Conservation (phyloP, 2,329 filamentous ascomycete species). For the Drechmeria coniospora region DNA sequence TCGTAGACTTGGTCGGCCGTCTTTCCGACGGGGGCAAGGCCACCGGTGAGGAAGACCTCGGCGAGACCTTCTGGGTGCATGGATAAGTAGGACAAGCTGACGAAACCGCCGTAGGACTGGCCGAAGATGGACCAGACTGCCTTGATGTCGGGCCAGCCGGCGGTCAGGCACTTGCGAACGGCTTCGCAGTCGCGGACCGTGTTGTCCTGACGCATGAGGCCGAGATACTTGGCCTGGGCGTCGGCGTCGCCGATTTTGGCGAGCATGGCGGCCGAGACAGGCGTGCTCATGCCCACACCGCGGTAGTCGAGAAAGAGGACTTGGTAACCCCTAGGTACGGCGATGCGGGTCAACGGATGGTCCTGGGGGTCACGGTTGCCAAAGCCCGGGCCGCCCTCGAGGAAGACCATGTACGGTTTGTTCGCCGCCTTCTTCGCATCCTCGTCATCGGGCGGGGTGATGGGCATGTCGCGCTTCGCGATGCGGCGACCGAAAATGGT, state of each 20-base stretch:
- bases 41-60: conserved; percentile 75
- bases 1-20: conserved; percentile 61
- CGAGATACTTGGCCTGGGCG: conserved; percentile 66
- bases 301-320: conserved; percentile 80
- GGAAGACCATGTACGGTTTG: conserved; percentile 51
- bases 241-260: conserved; percentile 24
- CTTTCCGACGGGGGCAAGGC: conserved; percentile 61
- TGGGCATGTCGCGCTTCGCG: conserved; percentile 46
- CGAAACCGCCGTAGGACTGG: conserved; percentile 87
- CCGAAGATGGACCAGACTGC: conserved; percentile 77
- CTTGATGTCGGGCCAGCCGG: conserved; percentile 50
- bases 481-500: conserved; percentile 67
- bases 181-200: conserved; percentile 85
- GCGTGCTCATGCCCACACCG: conserved; percentile 72
- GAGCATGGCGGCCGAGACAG: conserved; percentile 60
- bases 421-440: conserved; percentile 12
- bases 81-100: conserved; percentile 68
- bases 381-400: conserved; percentile 77
- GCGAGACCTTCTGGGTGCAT: conserved; percentile 61
- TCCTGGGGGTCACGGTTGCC: conserved; percentile 63
- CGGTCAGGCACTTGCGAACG: conserved; percentile 59
- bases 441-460: conserved; percentile 26
- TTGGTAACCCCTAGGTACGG: conserved; percentile 72
- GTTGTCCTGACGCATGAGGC: conserved; percentile 74
- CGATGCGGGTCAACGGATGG: conserved; percentile 50